Evolutionary conservation across 225 moss, liverwort and hornwort genomes (phyloP).

Genomic region (Physcomitrium patens): DNA sequence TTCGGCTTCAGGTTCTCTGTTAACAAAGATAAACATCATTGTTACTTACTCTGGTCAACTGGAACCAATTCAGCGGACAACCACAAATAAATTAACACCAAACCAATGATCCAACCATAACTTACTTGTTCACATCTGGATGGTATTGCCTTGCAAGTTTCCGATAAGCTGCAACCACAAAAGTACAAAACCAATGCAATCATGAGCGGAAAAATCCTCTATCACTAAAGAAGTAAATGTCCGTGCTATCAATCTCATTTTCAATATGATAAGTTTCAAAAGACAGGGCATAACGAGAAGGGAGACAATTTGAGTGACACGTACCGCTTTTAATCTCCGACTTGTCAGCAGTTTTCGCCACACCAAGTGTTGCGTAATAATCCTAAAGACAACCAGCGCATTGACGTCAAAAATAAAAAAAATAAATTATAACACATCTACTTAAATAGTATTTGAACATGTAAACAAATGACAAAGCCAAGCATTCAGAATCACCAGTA

Average conservation of each 20-base stretch:
- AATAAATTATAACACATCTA: neutral
- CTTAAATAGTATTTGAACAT: neutral
- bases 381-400: conserved; percentile 54
- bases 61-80: neutral
- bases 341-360: conserved; percentile 81
- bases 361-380: conserved; percentile 83
- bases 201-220: neutral
- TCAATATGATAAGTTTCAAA: neutral
- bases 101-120: conserved; percentile 1
- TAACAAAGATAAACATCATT: conserved; percentile 13
- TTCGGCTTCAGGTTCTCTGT: conserved; percentile 91
- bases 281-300: neutral
- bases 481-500: neutral
- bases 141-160: conserved; percentile 93
- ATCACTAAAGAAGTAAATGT: neutral
- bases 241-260: neutral
- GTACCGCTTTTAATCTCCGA: conserved; percentile 88
- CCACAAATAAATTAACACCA: conserved; percentile 1
- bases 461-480: neutral
- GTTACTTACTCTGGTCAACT: neutral
- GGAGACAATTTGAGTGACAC: conserved; percentile 19
- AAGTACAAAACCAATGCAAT: conserved; percentile 20
- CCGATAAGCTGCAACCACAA: conserved; percentile 76
- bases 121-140: conserved; percentile 99
- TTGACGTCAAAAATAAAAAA: conserved; percentile 8